Percentiles rank a stretch among this genome's conserved stretches.
These are phyloP conservation scores for Pluteus cervinus DNA, from an alignment of 768 basidiomycete species.

Conservation along the genomic window DNA sequence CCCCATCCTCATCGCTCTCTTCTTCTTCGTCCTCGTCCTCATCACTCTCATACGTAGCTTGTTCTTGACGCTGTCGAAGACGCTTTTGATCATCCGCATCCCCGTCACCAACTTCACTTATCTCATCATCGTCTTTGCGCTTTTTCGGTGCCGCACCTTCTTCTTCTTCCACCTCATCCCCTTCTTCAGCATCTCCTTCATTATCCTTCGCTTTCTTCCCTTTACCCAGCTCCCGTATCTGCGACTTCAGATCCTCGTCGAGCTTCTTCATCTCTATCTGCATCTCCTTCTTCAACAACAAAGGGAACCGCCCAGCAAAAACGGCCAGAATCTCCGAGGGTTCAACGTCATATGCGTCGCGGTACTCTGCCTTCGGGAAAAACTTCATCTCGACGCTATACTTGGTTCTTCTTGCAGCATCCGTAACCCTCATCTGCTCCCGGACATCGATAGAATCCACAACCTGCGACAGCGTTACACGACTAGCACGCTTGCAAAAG, in stretches of 20 bases:
- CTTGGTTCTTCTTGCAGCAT: constrained; percentile 64
- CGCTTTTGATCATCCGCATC: constrained; percentile 80
- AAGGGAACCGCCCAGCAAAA: constrained; percentile 72
- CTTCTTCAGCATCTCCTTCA: constrained; percentile 47
- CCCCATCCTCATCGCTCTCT: constrained; percentile 46
- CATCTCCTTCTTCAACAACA: constrained; percentile 81
- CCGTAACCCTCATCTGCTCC: constrained; percentile 66
- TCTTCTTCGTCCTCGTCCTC: constrained; percentile 52
- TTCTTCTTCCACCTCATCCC: constrained; percentile 45
- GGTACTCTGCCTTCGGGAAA: constrained; percentile 83
- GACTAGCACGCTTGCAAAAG: constrained; percentile 88
- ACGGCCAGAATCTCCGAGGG: constrained; percentile 65
- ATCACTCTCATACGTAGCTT: constrained; percentile 72
- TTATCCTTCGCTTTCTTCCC: constrained; percentile 51
- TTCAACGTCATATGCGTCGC: constrained; percentile 73
- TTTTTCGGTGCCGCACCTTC: constrained; percentile 13
- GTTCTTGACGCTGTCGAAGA: constrained; percentile 63
- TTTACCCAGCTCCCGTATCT: constrained; percentile 79
- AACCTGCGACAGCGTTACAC: constrained; percentile 82
- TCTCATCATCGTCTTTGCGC: constrained; percentile 51
- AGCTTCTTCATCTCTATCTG: constrained; percentile 79
- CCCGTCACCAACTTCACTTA: constrained; percentile 74
- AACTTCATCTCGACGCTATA: constrained; percentile 80
- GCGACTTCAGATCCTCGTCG: constrained; percentile 69
- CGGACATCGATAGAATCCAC: constrained; percentile 78